Conservation (phyloP, 2,329 filamentous ascomycete genomes). For the Diaporthe velutina region DNA sequence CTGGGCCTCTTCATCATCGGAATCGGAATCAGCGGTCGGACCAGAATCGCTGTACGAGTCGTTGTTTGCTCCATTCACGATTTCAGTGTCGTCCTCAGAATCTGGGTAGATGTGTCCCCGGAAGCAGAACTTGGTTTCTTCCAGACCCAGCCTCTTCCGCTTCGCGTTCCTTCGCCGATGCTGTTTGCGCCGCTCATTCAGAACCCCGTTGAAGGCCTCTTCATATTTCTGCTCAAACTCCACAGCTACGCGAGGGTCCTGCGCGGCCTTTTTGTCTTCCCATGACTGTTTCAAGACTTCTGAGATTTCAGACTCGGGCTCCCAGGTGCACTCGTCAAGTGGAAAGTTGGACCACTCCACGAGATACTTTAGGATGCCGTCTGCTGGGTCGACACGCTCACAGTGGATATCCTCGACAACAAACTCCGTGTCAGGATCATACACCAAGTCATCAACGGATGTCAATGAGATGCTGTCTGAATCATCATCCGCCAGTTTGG, state of each 20-base stretch:
- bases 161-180: constrained; percentile 59
- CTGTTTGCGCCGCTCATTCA: constrained; percentile 50
- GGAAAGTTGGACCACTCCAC: constrained; percentile 75
- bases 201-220: constrained; percentile 47
- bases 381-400: constrained; percentile 51
- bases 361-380: constrained; percentile 63
- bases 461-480: constrained; percentile 68
- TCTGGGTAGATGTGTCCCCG: constrained; percentile 21
- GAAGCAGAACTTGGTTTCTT: constrained; percentile 50
- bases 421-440: constrained; percentile 61
- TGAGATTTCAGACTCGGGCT: constrained; percentile 60
- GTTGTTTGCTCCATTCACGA: not conserved
- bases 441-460: constrained; percentile 57
- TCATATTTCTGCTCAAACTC: constrained; percentile 55
- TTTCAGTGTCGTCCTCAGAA: constrained; percentile 31
- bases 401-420: constrained; percentile 67
- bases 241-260: constrained; percentile 48
- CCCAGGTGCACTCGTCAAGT: constrained; percentile 69
- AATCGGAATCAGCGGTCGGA: not conserved
- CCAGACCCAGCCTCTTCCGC: constrained; percentile 54
- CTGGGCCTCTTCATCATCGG: constrained; percentile 28
- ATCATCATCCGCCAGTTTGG: constrained; percentile 47
- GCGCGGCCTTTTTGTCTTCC: constrained; percentile 55
- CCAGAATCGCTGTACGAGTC: constrained; percentile 8
- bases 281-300: constrained; percentile 56